Percentiles rank a stretch among this genome's conserved stretches.
Conservation (phyloP, 345 rosid species). For the Barbarea vulgaris region DNA sequence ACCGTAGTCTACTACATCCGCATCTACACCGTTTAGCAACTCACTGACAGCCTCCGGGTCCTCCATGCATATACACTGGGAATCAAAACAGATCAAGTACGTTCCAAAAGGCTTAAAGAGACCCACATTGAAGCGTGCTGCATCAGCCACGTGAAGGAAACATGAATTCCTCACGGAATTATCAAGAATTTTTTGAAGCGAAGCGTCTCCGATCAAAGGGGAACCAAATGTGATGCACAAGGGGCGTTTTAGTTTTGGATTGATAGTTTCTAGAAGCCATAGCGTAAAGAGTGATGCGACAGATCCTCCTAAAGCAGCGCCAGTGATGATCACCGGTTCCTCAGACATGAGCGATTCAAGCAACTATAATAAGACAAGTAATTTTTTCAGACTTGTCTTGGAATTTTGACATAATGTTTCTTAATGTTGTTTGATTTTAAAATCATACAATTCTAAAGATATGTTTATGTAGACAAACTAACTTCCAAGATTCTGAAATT, state of each 20-base stretch:
- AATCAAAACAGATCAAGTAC: conserved; percentile 48
- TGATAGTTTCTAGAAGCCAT: conserved; percentile 52
- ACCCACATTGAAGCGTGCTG: neutral
- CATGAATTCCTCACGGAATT: conserved; percentile 49
- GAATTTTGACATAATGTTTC: neutral
- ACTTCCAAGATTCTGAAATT: neutral
- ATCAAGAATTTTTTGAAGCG: conserved; percentile 44
- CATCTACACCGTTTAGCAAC: conserved; percentile 20
- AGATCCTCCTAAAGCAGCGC: conserved; percentile 64
- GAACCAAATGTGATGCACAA: conserved; percentile 79
- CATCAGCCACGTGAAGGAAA: conserved; percentile 53
- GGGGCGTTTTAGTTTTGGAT: conserved; percentile 33
- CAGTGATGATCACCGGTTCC: conserved; percentile 53
- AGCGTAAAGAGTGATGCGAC: conserved; percentile 72
- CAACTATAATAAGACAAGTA: conserved; percentile 2
- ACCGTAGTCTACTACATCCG: conserved; percentile 19
- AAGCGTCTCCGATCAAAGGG: conserved; percentile 52
- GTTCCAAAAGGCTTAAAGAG: conserved; percentile 60
- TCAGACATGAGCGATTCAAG: neutral
- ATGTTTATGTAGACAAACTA: neutral
- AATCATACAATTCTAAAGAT: neutral
- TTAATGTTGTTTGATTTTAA: too few relatives aligned
- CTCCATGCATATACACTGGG: conserved; percentile 50
- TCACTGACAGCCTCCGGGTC: conserved; percentile 46
- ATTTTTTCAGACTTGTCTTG: neutral